phyloP scores from a whole-genome alignment of 768 basidiomycete genomes.

The Rhodosporidiobolus sp. region DNA sequence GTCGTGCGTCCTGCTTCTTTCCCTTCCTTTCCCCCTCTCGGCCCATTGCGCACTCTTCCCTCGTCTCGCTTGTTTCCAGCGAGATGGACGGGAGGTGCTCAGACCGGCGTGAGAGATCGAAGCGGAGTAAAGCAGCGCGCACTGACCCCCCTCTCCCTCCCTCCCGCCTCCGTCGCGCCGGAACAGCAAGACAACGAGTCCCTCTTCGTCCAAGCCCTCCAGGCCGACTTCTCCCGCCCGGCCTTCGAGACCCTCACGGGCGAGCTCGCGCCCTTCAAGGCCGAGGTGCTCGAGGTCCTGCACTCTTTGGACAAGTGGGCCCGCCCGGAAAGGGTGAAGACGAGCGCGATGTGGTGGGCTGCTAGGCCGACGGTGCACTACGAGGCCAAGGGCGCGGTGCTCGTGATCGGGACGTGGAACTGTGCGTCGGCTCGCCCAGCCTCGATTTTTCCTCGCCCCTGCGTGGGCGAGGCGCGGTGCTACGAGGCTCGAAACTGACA shows the following conservation, averaged over 20 bases:
- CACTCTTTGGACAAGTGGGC: constrained; percentile 71
- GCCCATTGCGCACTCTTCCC: too few species aligned
- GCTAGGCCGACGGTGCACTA: constrained; percentile 67
- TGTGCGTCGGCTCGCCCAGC: constrained; percentile 14
- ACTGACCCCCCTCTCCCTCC: not conserved
- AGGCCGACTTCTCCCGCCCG: constrained; percentile 64
- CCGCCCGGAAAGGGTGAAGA: constrained; percentile 60
- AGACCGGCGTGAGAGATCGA: too few species aligned
- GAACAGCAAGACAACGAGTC: constrained; percentile 63
- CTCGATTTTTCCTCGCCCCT: not conserved
- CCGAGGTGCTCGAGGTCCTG: constrained; percentile 58
- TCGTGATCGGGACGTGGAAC: constrained; percentile 47
- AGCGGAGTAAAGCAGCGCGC: not conserved
- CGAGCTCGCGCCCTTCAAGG: constrained; percentile 60
- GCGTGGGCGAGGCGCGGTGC: not conserved
- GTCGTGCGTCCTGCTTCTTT: constrained; percentile 15
- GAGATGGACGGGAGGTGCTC: too few species aligned
- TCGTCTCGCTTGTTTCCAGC: not conserved
- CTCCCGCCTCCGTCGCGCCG: too few species aligned
- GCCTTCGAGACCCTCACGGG: constrained; percentile 61
- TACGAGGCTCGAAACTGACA: not conserved
- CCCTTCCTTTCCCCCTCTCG: not conserved
- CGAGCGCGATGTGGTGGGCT: constrained; percentile 58
- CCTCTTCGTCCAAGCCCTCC: constrained; percentile 61
- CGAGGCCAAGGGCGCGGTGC: constrained; percentile 59